phyloP scores from a whole-genome alignment of 495 filamentous ascomycete genomes.

The Talaromyces wortmannii region DNA sequence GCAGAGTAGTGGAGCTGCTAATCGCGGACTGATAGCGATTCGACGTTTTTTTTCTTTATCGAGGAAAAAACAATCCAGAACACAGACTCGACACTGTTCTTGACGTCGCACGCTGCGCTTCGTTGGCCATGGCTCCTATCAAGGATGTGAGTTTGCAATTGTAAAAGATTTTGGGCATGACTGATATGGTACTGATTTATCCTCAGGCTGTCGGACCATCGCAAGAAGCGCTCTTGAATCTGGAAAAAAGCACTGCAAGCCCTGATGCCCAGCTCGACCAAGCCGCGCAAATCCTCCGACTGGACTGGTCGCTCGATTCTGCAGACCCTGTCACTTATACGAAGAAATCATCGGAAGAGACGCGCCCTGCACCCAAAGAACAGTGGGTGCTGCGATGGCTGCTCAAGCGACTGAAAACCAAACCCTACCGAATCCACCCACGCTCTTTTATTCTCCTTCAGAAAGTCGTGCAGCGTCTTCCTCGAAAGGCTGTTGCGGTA shows the following conservation, averaged over 20 bases:
- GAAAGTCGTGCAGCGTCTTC: conserved; percentile 38
- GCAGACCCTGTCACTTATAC: conserved; percentile 7
- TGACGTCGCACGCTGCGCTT: not conserved
- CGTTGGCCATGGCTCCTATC: conserved; percentile 29
- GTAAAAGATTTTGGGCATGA: not conserved
- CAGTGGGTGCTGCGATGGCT: conserved; percentile 67
- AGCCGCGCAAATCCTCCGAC: conserved; percentile 39
- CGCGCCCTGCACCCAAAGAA: conserved; percentile 39
- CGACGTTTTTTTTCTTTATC: conserved; percentile 1
- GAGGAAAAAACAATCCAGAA: not conserved
- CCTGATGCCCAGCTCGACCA: conserved; percentile 35
- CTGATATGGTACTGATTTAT: not conserved
- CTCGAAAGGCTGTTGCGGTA: conserved; percentile 36
- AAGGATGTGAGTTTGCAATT: conserved; percentile 27
- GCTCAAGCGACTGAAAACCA: conserved; percentile 49
- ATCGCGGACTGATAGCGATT: not conserved
- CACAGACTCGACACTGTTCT: not conserved
- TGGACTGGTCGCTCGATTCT: conserved; percentile 29
- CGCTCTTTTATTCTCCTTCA: conserved; percentile 41
- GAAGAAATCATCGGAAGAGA: conserved; percentile 10
- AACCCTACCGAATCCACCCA: conserved; percentile 36
- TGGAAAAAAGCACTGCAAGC: conserved; percentile 39
- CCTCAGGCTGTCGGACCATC: conserved; percentile 18
- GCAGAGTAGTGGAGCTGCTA: not conserved
- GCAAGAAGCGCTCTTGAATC: conserved; percentile 43